phyloP scores from a whole-genome alignment of 225 moss, liverwort and hornwort genomes.

The Climacium dendroides region DNA sequence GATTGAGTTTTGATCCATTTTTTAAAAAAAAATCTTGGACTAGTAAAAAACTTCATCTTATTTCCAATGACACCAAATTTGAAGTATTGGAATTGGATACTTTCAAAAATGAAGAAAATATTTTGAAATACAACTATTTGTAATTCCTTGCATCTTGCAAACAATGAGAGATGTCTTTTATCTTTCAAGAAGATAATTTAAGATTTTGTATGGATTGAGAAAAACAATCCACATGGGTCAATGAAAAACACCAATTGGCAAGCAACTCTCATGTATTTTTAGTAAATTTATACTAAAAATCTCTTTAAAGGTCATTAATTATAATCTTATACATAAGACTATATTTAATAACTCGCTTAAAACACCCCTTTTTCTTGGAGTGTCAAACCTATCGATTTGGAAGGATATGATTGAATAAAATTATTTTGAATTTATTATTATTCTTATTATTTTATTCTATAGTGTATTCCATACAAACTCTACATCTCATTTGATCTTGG shows the following conservation, averaged over 20 bases:
- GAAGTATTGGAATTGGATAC: neutral
- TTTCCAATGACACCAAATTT: neutral
- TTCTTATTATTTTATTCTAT: neutral
- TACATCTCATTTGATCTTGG: neutral
- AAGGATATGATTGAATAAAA: accelerated
- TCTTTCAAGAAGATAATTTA: no score
- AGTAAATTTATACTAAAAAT: no score
- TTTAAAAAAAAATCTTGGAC: neutral
- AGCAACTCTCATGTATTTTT: no score
- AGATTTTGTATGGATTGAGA: neutral
- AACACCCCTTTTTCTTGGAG: no score
- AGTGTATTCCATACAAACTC: neutral
- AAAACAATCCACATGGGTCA: no score
- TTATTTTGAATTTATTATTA: neutral
- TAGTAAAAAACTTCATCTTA: neutral
- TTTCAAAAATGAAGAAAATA: neutral
- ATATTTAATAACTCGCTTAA: no score
- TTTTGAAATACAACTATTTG: neutral
- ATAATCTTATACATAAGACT: no score
- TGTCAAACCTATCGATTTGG: neutral
- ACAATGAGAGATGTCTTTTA: neutral
- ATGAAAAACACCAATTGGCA: neutral
- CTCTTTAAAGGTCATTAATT: no score
- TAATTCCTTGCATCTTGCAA: neutral
- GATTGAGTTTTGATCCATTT: neutral